These are phyloP conservation scores for Berkeleyomyces rouxiae DNA, from an alignment of 2,329 filamentous ascomycete species.

Conservation along the genomic window DNA sequence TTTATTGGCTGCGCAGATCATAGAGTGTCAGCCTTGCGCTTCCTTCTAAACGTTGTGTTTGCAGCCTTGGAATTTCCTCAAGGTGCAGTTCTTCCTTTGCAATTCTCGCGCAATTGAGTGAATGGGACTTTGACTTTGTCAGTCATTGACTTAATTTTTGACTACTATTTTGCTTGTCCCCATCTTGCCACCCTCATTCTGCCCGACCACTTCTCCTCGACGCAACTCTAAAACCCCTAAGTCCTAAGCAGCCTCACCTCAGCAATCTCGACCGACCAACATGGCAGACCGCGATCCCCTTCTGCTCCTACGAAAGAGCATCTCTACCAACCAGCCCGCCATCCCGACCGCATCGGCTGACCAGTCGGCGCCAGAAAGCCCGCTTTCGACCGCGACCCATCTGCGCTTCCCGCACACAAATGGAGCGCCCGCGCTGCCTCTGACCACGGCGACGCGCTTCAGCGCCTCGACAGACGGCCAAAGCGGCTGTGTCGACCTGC, in stretches of 20 bases:
- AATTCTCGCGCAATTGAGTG: too few relatives aligned
- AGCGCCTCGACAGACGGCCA: constrained; percentile 50
- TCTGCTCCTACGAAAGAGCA: constrained; percentile 66
- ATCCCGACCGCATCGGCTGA: constrained; percentile 58
- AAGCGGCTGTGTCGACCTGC: constrained; percentile 48
- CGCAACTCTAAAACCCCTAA: background rate
- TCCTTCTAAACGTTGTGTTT: background rate
- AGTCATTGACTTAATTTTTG: too few relatives aligned
- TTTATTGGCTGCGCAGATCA: background rate
- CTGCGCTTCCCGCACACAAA: constrained; percentile 52
- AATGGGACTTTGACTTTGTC: too few relatives aligned
- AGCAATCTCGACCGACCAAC: background rate
- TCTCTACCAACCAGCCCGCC: constrained; percentile 52
- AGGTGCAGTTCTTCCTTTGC: background rate
- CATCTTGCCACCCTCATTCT: background rate
- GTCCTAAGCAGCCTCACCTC: background rate
- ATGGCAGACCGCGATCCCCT: constrained; percentile 56
- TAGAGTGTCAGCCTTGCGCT: constrained; percentile 1
- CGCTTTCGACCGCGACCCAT: constrained; percentile 60
- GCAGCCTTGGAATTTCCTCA: constrained; percentile 1
- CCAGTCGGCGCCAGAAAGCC: constrained; percentile 41
- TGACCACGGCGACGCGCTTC: constrained; percentile 70
- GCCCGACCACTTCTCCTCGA: background rate
- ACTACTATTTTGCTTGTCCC: background rate
- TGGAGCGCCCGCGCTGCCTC: constrained; percentile 38